Evolutionary conservation across 73 alveolate species (phyloP).

Genomic region (Diophrys appendiculata): DNA sequence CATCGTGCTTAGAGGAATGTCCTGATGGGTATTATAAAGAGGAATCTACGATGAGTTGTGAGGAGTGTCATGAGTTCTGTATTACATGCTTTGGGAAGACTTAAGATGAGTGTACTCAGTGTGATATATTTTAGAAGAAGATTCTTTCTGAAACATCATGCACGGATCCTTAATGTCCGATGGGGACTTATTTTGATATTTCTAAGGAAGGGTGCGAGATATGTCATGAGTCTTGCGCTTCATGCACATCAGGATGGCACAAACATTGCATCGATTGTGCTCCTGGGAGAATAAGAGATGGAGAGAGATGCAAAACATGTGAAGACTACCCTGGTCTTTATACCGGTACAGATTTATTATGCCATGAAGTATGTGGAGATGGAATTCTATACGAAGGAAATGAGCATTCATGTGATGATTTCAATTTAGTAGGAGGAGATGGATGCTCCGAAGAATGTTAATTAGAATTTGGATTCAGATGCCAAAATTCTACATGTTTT

Average conservation of each 20-base stretch:
- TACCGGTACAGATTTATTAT: neutral
- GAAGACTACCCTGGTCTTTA: neutral
- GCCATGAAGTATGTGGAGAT: neutral
- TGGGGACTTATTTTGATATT: neutral
- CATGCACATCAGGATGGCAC: neutral
- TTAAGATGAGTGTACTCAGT: neutral
- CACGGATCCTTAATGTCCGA: neutral
- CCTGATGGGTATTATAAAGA: neutral
- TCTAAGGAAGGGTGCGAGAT: neutral
- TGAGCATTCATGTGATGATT: neutral
- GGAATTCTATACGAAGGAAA: neutral
- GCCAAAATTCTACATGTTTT: neutral
- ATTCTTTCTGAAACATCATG: neutral
- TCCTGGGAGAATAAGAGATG: neutral
- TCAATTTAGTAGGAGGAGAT: neutral
- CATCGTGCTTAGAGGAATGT: too few species aligned
- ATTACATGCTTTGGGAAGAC: neutral
- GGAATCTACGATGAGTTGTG: neutral
- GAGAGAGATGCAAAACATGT: neutral
- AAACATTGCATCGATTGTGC: neutral
- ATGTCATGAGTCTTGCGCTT: neutral
- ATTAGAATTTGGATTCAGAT: neutral
- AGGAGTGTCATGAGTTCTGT: neutral
- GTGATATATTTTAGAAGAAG: neutral
- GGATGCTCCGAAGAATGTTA: neutral